phyloP scores from a whole-genome alignment of 2,329 filamentous ascomycete genomes.

The Leptographium wingfieldii region DNA sequence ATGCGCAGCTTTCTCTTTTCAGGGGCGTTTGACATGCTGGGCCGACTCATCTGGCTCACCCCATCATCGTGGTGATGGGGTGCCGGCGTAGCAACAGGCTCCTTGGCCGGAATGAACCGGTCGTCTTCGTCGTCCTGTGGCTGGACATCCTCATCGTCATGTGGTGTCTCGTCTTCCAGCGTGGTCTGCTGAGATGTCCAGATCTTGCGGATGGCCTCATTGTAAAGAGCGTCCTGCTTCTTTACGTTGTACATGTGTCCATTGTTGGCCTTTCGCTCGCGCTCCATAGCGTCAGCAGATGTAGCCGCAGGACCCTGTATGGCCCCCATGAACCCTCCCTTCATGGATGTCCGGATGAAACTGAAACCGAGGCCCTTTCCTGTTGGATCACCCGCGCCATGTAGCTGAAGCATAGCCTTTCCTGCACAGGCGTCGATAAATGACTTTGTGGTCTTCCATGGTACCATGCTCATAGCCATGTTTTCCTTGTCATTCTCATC shows the following conservation, averaged over 20 bases:
- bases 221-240: constrained; percentile 83
- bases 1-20: constrained; percentile 61
- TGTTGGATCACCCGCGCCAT: constrained; percentile 89
- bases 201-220: constrained; percentile 79
- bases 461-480: constrained; percentile 78
- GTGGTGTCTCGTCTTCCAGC: constrained; percentile 59
- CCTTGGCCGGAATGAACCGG: constrained; percentile 58
- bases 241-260: constrained; percentile 98
- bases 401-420: constrained; percentile 92
- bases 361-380: constrained; percentile 89
- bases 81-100: constrained; percentile 52
- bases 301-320: constrained; percentile 52
- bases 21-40: constrained; percentile 52
- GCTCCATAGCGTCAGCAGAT: constrained; percentile 73
- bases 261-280: constrained; percentile 77
- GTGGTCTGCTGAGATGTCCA: constrained; percentile 81
- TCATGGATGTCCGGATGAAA: constrained; percentile 98
- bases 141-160: constrained; percentile 48
- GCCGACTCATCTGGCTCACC: constrained; percentile 60
- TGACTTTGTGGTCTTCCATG: constrained; percentile 94
- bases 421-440: constrained; percentile 88
- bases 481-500: constrained; percentile 56
- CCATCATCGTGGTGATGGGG: constrained; percentile 52
- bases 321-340: constrained; percentile 83
- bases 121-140: constrained; percentile 50